phyloP scores from a whole-genome alignment of 2,329 filamentous ascomycete species.

The Leptographium flavum region DNA sequence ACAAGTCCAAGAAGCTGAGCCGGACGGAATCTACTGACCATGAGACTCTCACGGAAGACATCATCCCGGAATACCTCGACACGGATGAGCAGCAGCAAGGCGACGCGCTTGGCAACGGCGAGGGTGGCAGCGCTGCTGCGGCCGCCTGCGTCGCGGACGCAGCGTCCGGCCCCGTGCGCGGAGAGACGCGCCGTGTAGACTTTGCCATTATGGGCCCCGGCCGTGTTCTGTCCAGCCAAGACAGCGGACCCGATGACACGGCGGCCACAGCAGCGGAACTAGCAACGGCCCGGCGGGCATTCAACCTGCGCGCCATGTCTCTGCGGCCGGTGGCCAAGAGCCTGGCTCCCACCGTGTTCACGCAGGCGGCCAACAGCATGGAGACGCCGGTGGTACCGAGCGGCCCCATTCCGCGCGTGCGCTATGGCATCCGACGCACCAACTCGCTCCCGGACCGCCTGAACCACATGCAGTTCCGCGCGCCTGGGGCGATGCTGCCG shows the following conservation, averaged over 20 bases:
- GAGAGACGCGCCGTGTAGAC: slow-evolving; percentile 25
- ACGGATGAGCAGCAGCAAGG: neutral
- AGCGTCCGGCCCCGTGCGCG: neutral
- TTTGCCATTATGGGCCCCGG: slow-evolving; percentile 22
- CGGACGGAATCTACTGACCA: slow-evolving; percentile 14
- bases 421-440: slow-evolving; percentile 55
- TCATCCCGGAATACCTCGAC: slow-evolving; percentile 17
- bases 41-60: slow-evolving; percentile 15
- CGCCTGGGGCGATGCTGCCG: slow-evolving; percentile 36
- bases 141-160: neutral
- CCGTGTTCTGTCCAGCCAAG: slow-evolving; percentile 8
- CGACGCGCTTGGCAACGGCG: neutral
- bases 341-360: slow-evolving; percentile 59
- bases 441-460: slow-evolving; percentile 61
- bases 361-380: slow-evolving; percentile 24
- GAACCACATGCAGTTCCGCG: slow-evolving; percentile 29
- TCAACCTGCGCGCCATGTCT: slow-evolving; percentile 45
- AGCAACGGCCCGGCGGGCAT: slow-evolving; percentile 28
- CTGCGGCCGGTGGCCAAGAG: slow-evolving; percentile 50
- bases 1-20: slow-evolving; percentile 25
- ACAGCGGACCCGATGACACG: slow-evolving; percentile 1
- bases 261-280: slow-evolving; percentile 12
- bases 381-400: slow-evolving; percentile 16
- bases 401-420: slow-evolving; percentile 40
- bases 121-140: neutral